phyloP scores from a whole-genome alignment of 257 asterid genomes.

The Solanum dulcamara region DNA sequence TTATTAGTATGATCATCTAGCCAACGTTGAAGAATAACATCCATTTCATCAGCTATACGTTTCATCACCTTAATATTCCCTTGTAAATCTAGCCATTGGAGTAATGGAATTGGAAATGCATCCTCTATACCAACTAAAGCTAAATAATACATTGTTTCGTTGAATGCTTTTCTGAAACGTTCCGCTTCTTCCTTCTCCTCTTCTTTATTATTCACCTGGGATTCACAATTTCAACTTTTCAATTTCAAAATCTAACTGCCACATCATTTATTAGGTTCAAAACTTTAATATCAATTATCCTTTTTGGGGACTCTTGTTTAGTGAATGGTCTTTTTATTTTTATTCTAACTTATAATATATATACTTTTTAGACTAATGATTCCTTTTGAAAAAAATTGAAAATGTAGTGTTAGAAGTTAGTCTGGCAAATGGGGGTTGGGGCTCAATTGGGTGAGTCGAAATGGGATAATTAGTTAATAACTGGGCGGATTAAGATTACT shows the following conservation, averaged over 20 bases:
- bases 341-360: neutral
- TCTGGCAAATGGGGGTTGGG: neutral
- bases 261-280: neutral
- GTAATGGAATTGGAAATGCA: neutral
- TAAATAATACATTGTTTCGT: neutral
- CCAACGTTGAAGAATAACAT: conserved; percentile 14
- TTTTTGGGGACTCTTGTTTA: too few relatives aligned
- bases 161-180: neutral
- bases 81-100: conserved; percentile 20
- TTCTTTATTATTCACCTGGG: neutral
- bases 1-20: conserved; percentile 13
- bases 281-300: too few relatives aligned
- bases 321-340: neutral
- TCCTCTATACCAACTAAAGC: conserved; percentile 9
- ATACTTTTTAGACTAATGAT: neutral
- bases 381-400: too few relatives aligned
- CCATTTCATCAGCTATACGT: conserved; percentile 13
- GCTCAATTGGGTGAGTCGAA: too few relatives aligned
- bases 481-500: too few relatives aligned
- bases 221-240: neutral
- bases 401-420: neutral
- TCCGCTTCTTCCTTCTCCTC: neutral
- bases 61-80: conserved; percentile 22
- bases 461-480: neutral
- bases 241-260: neutral